Evolutionary conservation across 2,329 filamentous ascomycete genomes (phyloP), one percentile per base, ranked within the genome.

Genomic region (Rosellinia necatrix): DNA sequence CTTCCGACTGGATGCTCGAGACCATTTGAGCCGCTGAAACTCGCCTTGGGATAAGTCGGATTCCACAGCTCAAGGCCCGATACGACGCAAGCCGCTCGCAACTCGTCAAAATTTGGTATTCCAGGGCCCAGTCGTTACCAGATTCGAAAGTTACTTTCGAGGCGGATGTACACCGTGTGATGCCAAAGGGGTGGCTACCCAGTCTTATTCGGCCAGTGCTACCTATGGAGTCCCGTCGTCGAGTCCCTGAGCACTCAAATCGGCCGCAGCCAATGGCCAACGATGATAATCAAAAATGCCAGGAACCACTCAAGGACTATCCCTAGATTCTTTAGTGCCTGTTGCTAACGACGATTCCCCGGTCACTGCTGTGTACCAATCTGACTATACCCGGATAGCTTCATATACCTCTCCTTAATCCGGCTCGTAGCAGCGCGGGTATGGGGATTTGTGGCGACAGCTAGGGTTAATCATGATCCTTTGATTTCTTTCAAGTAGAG

Each of bases 1-100:
- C 50, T 46, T 40, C 61, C 59, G 9, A 57, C 56, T 6, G 52
- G 53, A 51, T 59, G 50, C 48, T 63, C 6, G 44, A 53, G 22
- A 15, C 54, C 17, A 12, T 24, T 56, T 27, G 47, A 60, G 51
- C 49, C 56, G 21, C 53, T 62, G 55, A 55, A 60, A 12, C 40
- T 58, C 7, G 37, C 56, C 47, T 30, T 59, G n/a, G n/a, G n/a
- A 15, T 54, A 51, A 54, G 41, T 41, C 49, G 37, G 46, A 35
- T 44, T 57, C n/a, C 10, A 40, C 49, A 32, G 48, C 49, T 41
- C 49, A 60, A 54, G 58, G 50, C 41, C 49, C 53, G 44, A 60
- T 55, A 25, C 42, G 35, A 37, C 53, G 25, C 57, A 24, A 54
- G 41, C 59, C 38, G 12, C 49, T 49, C 34, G 29, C 30, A 8